phyloP scores from a whole-genome alignment of 176 grass and related monocot species.

The Pontederia paniculata region DNA sequence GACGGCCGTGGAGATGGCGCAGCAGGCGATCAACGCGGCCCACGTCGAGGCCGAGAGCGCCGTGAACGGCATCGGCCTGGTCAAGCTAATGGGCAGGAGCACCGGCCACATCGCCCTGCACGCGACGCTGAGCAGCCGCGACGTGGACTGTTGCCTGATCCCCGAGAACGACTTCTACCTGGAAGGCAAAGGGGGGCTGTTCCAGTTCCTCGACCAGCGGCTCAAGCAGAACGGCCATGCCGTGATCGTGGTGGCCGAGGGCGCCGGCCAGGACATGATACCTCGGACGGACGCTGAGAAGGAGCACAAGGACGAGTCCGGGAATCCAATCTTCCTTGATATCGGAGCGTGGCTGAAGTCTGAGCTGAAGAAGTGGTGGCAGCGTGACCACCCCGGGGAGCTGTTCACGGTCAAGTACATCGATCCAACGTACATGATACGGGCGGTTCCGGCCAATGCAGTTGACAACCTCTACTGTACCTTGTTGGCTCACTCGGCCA shows the following conservation, averaged over 20 bases:
- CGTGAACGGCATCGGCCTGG: conserved; percentile 71
- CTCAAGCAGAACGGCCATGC: conserved; percentile 63
- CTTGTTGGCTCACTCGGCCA: conserved; percentile 62
- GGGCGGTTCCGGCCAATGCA: conserved; percentile 72
- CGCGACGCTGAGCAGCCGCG: conserved; percentile 75
- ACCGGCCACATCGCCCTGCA: conserved; percentile 74
- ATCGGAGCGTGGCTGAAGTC: conserved; percentile 58
- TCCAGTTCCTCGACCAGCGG: conserved; percentile 54
- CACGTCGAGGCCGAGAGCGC: conserved; percentile 82
- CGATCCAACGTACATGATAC: conserved; percentile 88
- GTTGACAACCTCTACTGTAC: conserved; percentile 73
- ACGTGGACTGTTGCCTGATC: conserved; percentile 90
- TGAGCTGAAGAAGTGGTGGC: conserved; percentile 75
- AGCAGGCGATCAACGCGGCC: conserved; percentile 63
- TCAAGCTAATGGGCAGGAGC: conserved; percentile 94
- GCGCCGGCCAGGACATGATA: conserved; percentile 74
- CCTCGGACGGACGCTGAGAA: conserved; percentile 38
- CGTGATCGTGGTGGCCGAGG: conserved; percentile 74
- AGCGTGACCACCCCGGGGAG: conserved; percentile 38
- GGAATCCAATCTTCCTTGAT: conserved; percentile 59
- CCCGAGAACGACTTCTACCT: conserved; percentile 69
- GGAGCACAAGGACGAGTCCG: conserved; percentile 55
- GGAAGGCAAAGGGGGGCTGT: conserved; percentile 66
- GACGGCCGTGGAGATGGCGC: conserved; percentile 76
- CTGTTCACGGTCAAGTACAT: conserved; percentile 91